Base-by-base conservation (phyloP, 2,329 filamentous ascomycete genomes). In the Harringtonia lauricola region DNA sequence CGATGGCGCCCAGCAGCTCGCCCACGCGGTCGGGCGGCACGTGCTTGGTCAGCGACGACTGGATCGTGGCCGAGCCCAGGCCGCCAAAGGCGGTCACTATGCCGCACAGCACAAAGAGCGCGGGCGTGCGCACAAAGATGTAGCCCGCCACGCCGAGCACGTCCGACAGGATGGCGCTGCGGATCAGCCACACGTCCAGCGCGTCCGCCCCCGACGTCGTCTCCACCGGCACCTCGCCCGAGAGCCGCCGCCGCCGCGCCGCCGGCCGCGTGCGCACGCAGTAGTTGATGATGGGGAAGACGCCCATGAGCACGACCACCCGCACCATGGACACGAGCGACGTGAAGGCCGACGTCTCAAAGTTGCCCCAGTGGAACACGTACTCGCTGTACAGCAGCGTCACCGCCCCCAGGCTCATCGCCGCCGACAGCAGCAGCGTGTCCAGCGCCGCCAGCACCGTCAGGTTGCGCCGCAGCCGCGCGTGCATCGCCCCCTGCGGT, bases 21-120 rank as follows among this genome's bases (percentile, higher is more conserved):
- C 92, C 92, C 0, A 92, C 82, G 38, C 76, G 76, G 50, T 92
- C 84, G 1, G 79, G 71, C 0, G 89, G 86, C 0, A 96, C 82
- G 59, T 96, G 92, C 59, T 95, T 96, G 18, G 88, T 95, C 41
- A 95, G 67, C 1, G 83, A 76, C 2, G 85, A 82, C 56, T 94
- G 87, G 40, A 94, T 70, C 0, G 86, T 92, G 1, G 92, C 89
- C 30, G 82, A 83, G 1, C 83, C 89, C 37, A 96, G 80, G 1
- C 89, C 89, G 21, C 90, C 90, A 33, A 94, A 64, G 0, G 86
- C 74, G 2, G 86, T 82, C 17, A 89, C 54, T 36, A 86, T 68
- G 39, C 86, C 90, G 17, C 80, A 83, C 1, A 78, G 49, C 4
- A 86, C 72, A 60, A 95, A 92, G 1, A 85, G 51, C 0, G 67